Evolutionary conservation across 2,329 filamentous ascomycete species (phyloP).

Genomic region (Xylaria sp.): DNA sequence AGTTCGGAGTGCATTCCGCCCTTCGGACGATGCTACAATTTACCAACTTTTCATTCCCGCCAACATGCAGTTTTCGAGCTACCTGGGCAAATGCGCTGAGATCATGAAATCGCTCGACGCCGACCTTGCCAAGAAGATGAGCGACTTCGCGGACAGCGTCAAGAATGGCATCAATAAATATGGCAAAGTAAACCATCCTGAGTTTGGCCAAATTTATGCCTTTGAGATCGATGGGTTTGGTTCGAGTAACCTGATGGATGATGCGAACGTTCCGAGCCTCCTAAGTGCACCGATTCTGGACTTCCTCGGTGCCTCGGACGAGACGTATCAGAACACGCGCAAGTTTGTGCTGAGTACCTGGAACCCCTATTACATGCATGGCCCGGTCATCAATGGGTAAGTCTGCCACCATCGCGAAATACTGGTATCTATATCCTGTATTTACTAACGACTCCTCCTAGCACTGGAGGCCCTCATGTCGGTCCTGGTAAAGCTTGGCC

Average conservation of each 20-base stretch:
- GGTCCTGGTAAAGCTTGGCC: constrained; percentile 82
- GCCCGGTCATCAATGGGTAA: constrained; percentile 60
- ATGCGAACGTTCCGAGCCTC: constrained; percentile 69
- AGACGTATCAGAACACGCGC: constrained; percentile 76
- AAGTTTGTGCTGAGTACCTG: constrained; percentile 76
- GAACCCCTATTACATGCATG: constrained; percentile 77
- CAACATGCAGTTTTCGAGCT: constrained; percentile 75
- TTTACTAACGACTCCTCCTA: constrained; percentile 31
- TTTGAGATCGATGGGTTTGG: constrained; percentile 76
- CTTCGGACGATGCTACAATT: constrained; percentile 81
- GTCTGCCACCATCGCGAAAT: constrained; percentile 45
- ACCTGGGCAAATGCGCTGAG: constrained; percentile 57
- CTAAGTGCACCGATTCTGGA: constrained; percentile 66
- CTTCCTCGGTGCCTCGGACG: constrained; percentile 60
- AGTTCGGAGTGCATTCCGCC: constrained; percentile 79
- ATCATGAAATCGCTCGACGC: constrained; percentile 46
- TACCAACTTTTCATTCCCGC: constrained; percentile 81
- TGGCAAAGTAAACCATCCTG: constrained; percentile 70
- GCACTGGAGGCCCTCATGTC: constrained; percentile 62
- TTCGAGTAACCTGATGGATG: constrained; percentile 66
- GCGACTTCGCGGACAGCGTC: constrained; percentile 65
- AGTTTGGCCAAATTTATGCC: constrained; percentile 71
- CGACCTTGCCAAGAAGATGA: constrained; percentile 58
- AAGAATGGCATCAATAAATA: constrained; percentile 72
- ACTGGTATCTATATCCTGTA: not conserved